Percentiles rank a stretch among this genome's conserved stretches.
Conservation (phyloP, 2,329 filamentous ascomycete genomes). For the Curvularia sp. region DNA sequence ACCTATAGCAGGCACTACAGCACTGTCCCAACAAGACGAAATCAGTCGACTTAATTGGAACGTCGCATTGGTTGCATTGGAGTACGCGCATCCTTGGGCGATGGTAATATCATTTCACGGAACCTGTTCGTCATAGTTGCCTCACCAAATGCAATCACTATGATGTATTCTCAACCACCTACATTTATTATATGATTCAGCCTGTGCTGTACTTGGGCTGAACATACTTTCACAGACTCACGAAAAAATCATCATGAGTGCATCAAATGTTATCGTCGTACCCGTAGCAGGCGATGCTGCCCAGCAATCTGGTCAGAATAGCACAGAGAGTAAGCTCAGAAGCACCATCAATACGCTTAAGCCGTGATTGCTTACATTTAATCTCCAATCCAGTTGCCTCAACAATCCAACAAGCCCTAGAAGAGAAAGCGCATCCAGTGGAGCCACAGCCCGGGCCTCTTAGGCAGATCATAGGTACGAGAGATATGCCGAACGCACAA, state of each 20-base stretch:
- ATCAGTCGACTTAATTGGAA: background rate
- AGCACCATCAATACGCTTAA: too few species aligned
- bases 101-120: slow-evolving; percentile 1
- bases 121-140: background rate
- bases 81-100: background rate
- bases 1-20: background rate
- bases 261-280: background rate
- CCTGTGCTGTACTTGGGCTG: background rate
- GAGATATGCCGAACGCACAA: background rate
- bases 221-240: background rate
- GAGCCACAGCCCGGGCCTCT: background rate
- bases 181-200: background rate
- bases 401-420: background rate
- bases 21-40: background rate
- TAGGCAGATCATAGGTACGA: background rate
- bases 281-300: background rate
- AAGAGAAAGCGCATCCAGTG: background rate
- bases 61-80: background rate
- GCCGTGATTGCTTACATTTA: background rate
- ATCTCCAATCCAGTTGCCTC: background rate
- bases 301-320: background rate
- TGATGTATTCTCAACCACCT: background rate
- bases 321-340: background rate
- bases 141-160: slow-evolving; percentile 2
- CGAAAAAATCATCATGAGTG: background rate